phyloP scores from a whole-genome alignment of 2,329 filamentous ascomycete genomes.

The Diaporthe humulicola region DNA sequence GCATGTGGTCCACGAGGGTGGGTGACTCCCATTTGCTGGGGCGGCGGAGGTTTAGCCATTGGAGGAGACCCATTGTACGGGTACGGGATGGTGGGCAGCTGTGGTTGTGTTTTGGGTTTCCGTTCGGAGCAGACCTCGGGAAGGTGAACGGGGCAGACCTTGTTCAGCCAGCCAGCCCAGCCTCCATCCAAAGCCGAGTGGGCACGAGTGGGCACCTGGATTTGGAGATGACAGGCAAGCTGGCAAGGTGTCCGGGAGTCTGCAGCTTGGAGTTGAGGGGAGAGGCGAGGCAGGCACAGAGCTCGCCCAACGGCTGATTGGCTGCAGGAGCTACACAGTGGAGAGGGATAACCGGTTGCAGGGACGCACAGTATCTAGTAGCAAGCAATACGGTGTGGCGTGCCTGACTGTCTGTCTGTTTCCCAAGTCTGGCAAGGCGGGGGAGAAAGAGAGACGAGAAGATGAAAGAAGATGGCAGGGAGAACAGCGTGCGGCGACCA shows the following conservation, averaged over 20 bases:
- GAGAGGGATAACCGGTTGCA: no score
- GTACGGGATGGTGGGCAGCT: neutral
- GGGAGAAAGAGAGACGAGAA: no score
- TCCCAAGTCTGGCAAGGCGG: neutral
- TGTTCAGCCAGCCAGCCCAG: slow-evolving; percentile 3
- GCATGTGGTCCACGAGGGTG: slow-evolving; percentile 71
- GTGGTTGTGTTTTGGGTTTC: slow-evolving; percentile 12
- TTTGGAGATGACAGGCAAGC: slow-evolving; percentile 5
- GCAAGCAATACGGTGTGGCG: neutral
- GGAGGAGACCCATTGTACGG: slow-evolving; percentile 59
- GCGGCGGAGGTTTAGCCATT: slow-evolving; percentile 62
- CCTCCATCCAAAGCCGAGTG: neutral
- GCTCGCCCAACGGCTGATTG: neutral
- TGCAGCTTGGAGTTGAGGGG: neutral
- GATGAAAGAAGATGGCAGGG: neutral
- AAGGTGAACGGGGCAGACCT: slow-evolving; percentile 26
- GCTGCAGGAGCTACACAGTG: neutral
- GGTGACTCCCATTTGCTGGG: slow-evolving; percentile 61
- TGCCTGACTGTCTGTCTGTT: neutral
- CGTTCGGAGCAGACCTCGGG: slow-evolving; percentile 3
- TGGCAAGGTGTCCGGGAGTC: neutral
- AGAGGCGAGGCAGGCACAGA: neutral
- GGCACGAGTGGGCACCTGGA: neutral
- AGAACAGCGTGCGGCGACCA: neutral
- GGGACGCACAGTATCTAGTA: no score